Conservation (phyloP, 78 protist species). For the Polysphondylium violaceum region DNA sequence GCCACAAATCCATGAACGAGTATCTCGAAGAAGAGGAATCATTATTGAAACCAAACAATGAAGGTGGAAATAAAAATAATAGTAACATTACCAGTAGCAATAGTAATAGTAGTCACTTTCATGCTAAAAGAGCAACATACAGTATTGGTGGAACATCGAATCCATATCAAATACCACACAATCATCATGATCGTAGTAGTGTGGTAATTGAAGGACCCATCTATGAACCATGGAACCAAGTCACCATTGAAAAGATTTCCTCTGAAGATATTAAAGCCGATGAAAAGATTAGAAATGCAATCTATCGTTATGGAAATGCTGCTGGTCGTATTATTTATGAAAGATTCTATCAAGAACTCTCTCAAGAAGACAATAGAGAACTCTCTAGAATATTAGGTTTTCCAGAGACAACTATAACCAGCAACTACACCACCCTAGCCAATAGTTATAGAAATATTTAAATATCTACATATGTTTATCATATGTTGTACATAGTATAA, state of each 20-base stretch:
- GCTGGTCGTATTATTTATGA: conserved; percentile 43
- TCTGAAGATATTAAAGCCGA: not conserved
- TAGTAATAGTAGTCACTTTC: not conserved
- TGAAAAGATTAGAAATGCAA: conserved; percentile 30
- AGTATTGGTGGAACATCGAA: not conserved
- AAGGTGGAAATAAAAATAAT: not conserved
- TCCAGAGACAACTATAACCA: not conserved
- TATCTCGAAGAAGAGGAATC: not conserved
- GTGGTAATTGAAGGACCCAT: conserved; percentile 35
- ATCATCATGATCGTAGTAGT: not conserved
- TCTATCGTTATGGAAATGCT: conserved; percentile 46
- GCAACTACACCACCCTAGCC: not conserved
- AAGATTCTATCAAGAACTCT: not conserved
- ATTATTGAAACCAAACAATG: not conserved
- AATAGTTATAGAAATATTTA: not conserved
- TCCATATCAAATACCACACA: not conserved
- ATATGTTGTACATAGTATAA: no score
- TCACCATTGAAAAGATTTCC: conserved; percentile 54
- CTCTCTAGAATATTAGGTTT: not conserved
- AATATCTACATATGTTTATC: no score
- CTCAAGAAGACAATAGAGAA: not conserved
- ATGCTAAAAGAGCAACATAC: not conserved
- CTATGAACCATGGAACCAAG: conserved; percentile 40
- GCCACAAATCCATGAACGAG: not conserved
- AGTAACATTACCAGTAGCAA: not conserved